Conservation (phyloP, 371 early-diverging fungal genomes). For the Rhizomucor pusillus region DNA sequence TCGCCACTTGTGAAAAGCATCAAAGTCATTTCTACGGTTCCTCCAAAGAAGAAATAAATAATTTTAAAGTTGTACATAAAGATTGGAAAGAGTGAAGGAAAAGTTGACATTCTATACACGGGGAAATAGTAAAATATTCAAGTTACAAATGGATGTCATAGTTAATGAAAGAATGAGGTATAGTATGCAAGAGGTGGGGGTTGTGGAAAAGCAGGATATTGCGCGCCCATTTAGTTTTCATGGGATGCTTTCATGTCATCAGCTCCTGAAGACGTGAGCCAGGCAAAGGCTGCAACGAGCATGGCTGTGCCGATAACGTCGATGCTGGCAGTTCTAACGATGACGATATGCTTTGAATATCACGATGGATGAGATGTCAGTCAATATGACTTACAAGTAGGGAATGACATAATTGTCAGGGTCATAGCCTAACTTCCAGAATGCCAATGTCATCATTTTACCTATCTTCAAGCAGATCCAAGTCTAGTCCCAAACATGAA, state of each 20-base stretch:
- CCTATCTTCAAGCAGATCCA: slow-evolving; percentile 48
- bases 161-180: too few species aligned
- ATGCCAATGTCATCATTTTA: slow-evolving; percentile 44
- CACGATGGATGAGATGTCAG: too few species aligned
- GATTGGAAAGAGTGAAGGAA: too few species aligned
- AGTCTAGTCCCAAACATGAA: slow-evolving; percentile 20
- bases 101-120: too few species aligned
- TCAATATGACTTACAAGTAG: slow-evolving; percentile 52
- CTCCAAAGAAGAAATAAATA: too few species aligned
- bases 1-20: slow-evolving; percentile 84
- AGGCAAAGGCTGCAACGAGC: slow-evolving; percentile 42
- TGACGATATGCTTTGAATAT: slow-evolving; percentile 5
- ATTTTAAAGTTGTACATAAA: too few species aligned
- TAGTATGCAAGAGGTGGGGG: too few species aligned
- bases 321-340: slow-evolving; percentile 51
- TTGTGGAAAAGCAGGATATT: too few species aligned
- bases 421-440: slow-evolving; percentile 73
- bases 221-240: neutral
- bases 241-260: slow-evolving; percentile 23
- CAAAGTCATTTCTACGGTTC: slow-evolving; percentile 45
- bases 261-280: slow-evolving; percentile 30
- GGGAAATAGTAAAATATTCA: too few species aligned
- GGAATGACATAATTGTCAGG: slow-evolving; percentile 84
- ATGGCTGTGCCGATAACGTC: slow-evolving; percentile 57
- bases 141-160: too few species aligned